Conservation (phyloP, 345 rosid species). For the Camelina hispida region DNA sequence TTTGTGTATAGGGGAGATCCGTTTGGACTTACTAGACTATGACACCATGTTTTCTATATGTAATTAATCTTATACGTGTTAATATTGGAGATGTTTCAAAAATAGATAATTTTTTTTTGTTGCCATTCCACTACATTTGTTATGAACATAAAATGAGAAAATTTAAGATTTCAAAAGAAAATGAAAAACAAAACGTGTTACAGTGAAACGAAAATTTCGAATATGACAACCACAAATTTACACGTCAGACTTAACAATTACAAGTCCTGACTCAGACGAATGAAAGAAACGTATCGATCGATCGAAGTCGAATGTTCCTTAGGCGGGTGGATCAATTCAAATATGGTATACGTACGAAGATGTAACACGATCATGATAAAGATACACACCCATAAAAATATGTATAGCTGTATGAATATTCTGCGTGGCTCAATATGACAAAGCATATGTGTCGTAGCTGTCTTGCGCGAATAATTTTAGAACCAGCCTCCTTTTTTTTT, state of each 20-base stretch:
- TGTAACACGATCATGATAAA: constrained; percentile 13
- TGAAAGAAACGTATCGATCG: constrained; percentile 4
- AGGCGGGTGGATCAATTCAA: constrained; percentile 17
- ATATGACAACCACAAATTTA: constrained; percentile 11
- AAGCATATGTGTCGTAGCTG: constrained; percentile 7
- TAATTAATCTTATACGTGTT: background rate
- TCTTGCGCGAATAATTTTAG: background rate
- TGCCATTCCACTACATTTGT: background rate
- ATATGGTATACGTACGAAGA: constrained; percentile 21
- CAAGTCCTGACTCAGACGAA: constrained; percentile 4
- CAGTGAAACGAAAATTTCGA: constrained; percentile 1
- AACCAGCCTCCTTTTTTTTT: background rate
- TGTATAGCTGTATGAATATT: background rate
- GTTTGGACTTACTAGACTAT: background rate
- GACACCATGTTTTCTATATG: background rate
- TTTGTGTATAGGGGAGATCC: background rate
- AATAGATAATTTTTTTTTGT: background rate
- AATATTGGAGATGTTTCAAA: background rate
- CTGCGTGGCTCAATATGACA: constrained; percentile 5
- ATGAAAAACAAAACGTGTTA: constrained; percentile 5
- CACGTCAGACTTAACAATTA: constrained; percentile 4
- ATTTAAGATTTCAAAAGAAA: background rate
- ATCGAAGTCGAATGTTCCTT: constrained; percentile 14
- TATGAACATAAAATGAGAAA: background rate
- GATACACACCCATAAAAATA: background rate